Conservation (phyloP, 73 alveolate genomes). For the Tetrahymena malaccensis region DNA sequence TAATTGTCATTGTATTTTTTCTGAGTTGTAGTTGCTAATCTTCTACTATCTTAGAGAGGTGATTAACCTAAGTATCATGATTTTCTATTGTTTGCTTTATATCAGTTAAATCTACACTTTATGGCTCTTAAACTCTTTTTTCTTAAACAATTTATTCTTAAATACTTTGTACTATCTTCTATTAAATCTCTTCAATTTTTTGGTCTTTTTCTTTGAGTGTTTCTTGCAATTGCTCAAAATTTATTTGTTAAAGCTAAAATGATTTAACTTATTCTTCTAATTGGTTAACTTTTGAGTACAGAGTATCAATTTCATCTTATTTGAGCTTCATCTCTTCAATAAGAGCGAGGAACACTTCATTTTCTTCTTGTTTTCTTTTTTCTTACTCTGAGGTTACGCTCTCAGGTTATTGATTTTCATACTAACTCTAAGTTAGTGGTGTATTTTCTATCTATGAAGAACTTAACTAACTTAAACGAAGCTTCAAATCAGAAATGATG, state of each 20-base stretch:
- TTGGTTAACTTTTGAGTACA: not conserved
- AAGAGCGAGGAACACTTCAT: not conserved
- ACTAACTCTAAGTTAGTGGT: too few species aligned
- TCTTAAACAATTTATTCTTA: too few species aligned
- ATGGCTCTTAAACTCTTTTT: too few species aligned
- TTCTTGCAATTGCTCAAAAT: not conserved
- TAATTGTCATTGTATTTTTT: not conserved
- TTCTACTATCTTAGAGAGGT: not conserved
- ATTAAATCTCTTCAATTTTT: not conserved
- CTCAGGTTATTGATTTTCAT: not conserved
- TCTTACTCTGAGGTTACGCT: not conserved
- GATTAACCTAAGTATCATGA: not conserved
- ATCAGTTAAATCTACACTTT: not conserved
- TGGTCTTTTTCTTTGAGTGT: not conserved
- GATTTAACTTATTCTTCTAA: not conserved
- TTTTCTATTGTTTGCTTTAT: not conserved
- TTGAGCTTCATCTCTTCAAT: not conserved
- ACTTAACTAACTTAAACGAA: not conserved
- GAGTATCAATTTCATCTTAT: not conserved
- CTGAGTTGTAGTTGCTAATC: not conserved
- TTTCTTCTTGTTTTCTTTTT: not conserved
- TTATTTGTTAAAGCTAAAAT: not conserved
- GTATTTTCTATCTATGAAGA: too few species aligned
- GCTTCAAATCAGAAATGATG: not conserved
- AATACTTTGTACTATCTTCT: not conserved